Base-by-base conservation (phyloP, 176 grass and related monocot species). In the Hsuehochloa calcarea region DNA sequence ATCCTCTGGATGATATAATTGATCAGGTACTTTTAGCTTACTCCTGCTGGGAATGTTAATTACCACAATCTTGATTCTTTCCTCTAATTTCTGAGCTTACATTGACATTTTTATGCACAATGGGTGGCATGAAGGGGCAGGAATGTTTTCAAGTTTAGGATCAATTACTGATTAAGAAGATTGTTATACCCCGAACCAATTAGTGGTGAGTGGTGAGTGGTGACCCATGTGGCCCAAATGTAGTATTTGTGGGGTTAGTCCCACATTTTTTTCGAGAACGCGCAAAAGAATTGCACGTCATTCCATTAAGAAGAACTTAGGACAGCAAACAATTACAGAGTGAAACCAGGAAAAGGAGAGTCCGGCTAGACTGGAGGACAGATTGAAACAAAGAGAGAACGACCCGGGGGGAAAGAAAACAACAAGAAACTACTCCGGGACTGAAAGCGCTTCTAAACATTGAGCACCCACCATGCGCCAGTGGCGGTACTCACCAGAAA, bases 1-100 rank as follows among this genome's bases (percentile, higher is more conserved):
- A 99, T 85, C 96, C 96, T 85, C 75, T 99, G 22, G 96, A 99
- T 92, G 96, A 99, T 86, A 87, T 99, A 81, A 88, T 99, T 87
- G 96, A 99, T 96, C 93, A 96, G 96, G 96, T 99, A 92, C n/a
- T 68, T 77, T 40, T 84, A 22, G 49, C 56, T 78, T 56, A 43
- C 59, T 81, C 55, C 51, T 61, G 12, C 10, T 81, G 29, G 19
- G 10, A 80, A 79, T 45, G 26, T 60, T 75, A 37, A 61, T 65
- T 11, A 59, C 62, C 43, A 27, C 16, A 68, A 52, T 74, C 35
- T 1, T 41, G 51, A 52, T 23, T 65, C 10, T 58, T 86, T 23
- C 59, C 40, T 83, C 17, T n/a, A 61, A 79, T 45, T 81, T 82
- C 12, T 83, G 58, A 49, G 29, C 27, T 82, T 85, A 43, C 58